Percentiles rank a stretch among this genome's conserved stretches.
Evolutionary conservation across 139 green algal genomes (phyloP).

Genomic region (Dunaliella sp.): DNA sequence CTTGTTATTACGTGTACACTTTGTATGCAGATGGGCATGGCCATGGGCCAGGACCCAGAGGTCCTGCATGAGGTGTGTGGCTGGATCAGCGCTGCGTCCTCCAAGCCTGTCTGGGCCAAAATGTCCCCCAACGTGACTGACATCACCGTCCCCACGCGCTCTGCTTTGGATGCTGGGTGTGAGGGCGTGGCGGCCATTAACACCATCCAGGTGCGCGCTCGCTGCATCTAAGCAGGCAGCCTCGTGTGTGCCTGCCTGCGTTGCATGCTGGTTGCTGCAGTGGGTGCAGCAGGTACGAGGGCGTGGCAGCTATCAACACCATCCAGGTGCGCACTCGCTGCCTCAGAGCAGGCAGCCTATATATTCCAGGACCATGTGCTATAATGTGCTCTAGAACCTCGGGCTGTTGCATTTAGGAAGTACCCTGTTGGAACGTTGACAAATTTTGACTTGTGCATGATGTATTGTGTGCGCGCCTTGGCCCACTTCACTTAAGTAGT

Average conservation of each 20-base stretch:
- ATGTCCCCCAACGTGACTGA: constrained; percentile 99
- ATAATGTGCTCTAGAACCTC: too few relatives aligned
- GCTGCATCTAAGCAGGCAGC: too few relatives aligned
- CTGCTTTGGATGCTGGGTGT: constrained; percentile 48
- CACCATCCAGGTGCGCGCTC: constrained; percentile 62
- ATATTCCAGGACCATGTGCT: too few relatives aligned
- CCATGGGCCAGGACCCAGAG: constrained; percentile 75
- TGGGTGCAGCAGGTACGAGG: too few relatives aligned
- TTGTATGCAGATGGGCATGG: constrained; percentile 65
- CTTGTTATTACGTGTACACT: too few relatives aligned
- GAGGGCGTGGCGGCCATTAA: constrained; percentile 79
- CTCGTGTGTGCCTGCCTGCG: too few relatives aligned
- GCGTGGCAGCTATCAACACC: constrained; percentile 81
- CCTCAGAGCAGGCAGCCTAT: too few relatives aligned
- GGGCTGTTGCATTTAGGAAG: too few relatives aligned
- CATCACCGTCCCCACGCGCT: constrained; percentile 68
- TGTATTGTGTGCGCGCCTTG: too few relatives aligned
- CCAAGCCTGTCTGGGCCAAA: constrained; percentile 94
- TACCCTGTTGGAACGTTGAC: too few relatives aligned
- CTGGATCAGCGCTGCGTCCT: constrained; percentile 87
- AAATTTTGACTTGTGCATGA: too few relatives aligned
- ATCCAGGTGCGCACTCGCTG: constrained; percentile 51
- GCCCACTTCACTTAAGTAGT: too few relatives aligned
- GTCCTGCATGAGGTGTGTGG: constrained; percentile 37
- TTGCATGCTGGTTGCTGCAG: constrained; percentile 44